phyloP scores from a whole-genome alignment of 805 yeast species.

The Lachancea quebecensis region DNA sequence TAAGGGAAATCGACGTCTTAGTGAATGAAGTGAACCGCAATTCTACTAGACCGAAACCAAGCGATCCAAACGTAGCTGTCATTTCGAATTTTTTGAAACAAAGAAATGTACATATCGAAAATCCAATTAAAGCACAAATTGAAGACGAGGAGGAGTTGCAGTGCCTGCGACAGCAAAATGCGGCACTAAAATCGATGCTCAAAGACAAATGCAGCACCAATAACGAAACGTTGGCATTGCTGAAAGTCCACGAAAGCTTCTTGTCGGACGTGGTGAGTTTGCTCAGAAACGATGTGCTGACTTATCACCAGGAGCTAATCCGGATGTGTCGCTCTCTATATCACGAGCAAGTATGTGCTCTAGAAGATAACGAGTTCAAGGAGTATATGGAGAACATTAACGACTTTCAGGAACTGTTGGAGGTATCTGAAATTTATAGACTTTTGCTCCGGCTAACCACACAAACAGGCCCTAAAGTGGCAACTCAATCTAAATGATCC shows the following conservation, averaged over 20 bases:
- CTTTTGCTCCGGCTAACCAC: conserved; percentile 10
- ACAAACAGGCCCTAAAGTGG: background rate
- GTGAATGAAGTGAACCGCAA: conserved; percentile 14
- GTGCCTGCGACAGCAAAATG: conserved; percentile 12
- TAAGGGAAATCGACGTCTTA: conserved; percentile 17
- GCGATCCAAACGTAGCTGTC: conserved; percentile 13
- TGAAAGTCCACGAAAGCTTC: conserved; percentile 18
- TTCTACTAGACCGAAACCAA: background rate
- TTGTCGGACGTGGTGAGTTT: conserved; percentile 14
- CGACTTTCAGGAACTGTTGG: conserved; percentile 16
- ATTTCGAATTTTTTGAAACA: conserved; percentile 15
- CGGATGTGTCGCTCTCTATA: conserved; percentile 10
- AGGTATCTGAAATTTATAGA: conserved; percentile 17
- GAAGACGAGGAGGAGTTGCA: conserved; percentile 1
- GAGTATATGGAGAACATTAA: conserved; percentile 15
- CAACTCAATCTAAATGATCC: no score
- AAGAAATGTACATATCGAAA: conserved; percentile 6
- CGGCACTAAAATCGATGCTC: conserved; percentile 10
- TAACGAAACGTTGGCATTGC: conserved; percentile 12
- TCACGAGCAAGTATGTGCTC: conserved; percentile 11
- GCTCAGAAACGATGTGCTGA: conserved; percentile 16
- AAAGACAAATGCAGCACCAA: conserved; percentile 8
- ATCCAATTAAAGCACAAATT: background rate
- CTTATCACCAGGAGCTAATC: conserved; percentile 11
- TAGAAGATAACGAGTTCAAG: conserved; percentile 20